phyloP scores from a whole-genome alignment of 352 stramenopile species.

The Aphanomyces invadans region DNA sequence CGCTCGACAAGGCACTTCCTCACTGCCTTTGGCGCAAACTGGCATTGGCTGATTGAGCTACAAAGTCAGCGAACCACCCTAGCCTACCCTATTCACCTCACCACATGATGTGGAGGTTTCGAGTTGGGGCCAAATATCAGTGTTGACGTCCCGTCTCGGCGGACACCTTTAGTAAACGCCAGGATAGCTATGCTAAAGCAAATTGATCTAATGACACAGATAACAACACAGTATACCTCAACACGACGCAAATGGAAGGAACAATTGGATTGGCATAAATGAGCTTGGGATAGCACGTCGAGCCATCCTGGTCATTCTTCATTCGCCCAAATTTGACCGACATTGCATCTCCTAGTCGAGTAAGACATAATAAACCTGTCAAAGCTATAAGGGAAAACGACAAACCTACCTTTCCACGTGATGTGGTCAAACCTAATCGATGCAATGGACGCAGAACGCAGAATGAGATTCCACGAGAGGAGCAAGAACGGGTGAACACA shows the following conservation, averaged over 20 bases:
- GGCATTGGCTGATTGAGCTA: too few species aligned
- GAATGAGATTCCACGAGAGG: background rate
- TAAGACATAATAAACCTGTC: background rate
- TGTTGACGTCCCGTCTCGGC: background rate
- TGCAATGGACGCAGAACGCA: background rate
- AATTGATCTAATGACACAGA: background rate
- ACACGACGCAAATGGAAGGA: background rate
- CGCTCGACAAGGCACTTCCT: too few species aligned
- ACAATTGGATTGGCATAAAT: background rate
- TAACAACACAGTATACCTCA: background rate
- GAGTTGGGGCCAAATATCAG: background rate
- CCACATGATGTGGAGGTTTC: too few species aligned
- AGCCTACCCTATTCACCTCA: too few species aligned
- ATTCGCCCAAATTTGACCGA: background rate
- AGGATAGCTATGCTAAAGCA: background rate
- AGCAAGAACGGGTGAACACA: background rate
- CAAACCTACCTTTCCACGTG: background rate
- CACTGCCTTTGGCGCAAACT: too few species aligned
- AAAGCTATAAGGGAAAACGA: too few species aligned
- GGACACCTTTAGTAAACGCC: background rate
- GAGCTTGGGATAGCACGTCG: background rate
- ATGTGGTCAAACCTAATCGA: slow-evolving; percentile 1
- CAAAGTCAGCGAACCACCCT: too few species aligned
- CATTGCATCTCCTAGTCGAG: background rate
- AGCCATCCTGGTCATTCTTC: slow-evolving; percentile 2